These are phyloP conservation scores for Trebouxia sp. DNA, from an alignment of 139 green algal species.

Conservation along the genomic window DNA sequence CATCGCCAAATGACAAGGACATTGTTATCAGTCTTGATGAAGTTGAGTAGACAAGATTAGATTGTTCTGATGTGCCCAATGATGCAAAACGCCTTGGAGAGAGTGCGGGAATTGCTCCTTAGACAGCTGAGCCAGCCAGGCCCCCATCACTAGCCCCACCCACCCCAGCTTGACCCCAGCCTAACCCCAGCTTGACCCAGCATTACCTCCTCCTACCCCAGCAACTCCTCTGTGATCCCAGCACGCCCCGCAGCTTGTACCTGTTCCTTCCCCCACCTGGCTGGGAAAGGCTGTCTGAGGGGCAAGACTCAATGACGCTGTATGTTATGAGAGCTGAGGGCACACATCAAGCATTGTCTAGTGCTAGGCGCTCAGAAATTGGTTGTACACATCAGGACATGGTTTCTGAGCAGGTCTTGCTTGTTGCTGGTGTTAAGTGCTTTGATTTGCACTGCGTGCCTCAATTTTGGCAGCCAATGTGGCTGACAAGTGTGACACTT, in stretches of 20 bases:
- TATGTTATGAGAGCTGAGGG: slow-evolving; percentile 26
- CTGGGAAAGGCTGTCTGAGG: background rate
- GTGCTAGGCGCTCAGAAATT: too few relatives aligned
- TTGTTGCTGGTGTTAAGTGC: too few relatives aligned
- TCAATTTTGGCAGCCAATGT: too few relatives aligned
- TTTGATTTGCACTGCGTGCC: too few relatives aligned
- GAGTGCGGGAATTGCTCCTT: slow-evolving; percentile 13
- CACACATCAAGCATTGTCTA: background rate
- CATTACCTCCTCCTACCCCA: background rate
- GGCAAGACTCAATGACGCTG: background rate
- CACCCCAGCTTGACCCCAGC: background rate
- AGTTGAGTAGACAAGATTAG: too few relatives aligned
- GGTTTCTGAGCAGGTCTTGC: too few relatives aligned
- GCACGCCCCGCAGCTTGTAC: background rate
- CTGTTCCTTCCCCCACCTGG: too few relatives aligned
- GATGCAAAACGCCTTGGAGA: background rate
- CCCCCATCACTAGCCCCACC: background rate
- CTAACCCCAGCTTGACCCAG: background rate
- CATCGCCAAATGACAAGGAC: too few relatives aligned
- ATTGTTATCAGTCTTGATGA: too few relatives aligned
- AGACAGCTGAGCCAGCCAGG: background rate
- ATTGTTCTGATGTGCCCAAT: background rate
- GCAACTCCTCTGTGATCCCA: background rate
- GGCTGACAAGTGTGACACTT: too few relatives aligned
- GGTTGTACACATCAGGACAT: too few relatives aligned